phyloP scores from a whole-genome alignment of 495 filamentous ascomycete genomes.

The Aspergillus sparsus region DNA sequence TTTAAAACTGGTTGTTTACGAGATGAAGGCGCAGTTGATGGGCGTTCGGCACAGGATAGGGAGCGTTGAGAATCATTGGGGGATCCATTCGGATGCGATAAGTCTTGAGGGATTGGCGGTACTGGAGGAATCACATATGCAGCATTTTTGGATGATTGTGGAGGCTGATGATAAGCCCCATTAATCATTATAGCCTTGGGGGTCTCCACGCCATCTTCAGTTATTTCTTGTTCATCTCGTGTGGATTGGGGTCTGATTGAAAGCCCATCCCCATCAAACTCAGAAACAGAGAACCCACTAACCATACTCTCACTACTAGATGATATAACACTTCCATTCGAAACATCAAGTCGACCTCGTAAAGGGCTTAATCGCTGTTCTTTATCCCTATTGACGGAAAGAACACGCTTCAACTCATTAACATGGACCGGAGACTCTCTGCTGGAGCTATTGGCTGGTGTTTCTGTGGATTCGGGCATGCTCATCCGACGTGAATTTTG shows the following conservation, averaged over 20 bases:
- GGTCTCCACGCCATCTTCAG: conserved; percentile 38
- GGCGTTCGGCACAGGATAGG: conserved; percentile 35
- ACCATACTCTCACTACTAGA: conserved; percentile 51
- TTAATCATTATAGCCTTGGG: conserved; percentile 28
- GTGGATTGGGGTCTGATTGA: conserved; percentile 34
- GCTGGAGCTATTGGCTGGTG: conserved; percentile 56
- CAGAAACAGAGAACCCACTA: conserved; percentile 42
- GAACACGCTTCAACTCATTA: conserved; percentile 80
- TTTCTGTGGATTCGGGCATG: conserved; percentile 50
- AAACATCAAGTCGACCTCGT: conserved; percentile 38
- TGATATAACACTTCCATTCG: conserved; percentile 40
- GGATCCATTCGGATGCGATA: conserved; percentile 42
- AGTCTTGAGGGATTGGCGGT: conserved; percentile 41
- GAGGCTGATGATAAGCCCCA: conserved; percentile 10
- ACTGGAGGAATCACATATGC: conserved; percentile 45
- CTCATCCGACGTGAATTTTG: conserved; percentile 41
- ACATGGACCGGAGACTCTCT: conserved; percentile 73
- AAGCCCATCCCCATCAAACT: conserved; percentile 36
- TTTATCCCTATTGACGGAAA: conserved; percentile 51
- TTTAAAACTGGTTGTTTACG: conserved; percentile 28
- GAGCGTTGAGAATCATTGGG: conserved; percentile 44
- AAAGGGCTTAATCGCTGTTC: conserved; percentile 44
- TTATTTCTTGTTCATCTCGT: conserved; percentile 24
- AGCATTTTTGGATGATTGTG: conserved; percentile 14
- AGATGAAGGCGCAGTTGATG: conserved; percentile 39